phyloP scores from a whole-genome alignment of 1,284 basidiomycete genomes.

The Caloboletus inedulis region DNA sequence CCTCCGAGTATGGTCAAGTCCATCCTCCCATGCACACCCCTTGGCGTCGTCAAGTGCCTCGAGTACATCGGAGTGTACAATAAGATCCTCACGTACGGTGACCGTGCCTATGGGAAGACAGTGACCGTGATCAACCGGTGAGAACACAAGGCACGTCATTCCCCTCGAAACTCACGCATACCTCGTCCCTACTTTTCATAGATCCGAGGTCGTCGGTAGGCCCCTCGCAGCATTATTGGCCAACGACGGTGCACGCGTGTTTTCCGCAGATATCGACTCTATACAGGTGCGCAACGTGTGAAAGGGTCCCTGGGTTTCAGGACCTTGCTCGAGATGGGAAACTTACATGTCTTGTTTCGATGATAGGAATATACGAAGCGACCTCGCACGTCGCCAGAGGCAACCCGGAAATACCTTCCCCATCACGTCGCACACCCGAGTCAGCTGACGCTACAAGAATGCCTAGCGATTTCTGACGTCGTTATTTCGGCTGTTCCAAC shows the following conservation, averaged over 20 bases:
- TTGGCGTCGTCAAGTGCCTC: slow-evolving; percentile 94
- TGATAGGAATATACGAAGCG: slow-evolving; percentile 84
- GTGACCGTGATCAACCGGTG: slow-evolving; percentile 93
- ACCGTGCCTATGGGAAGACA: slow-evolving; percentile 90
- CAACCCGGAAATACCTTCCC: slow-evolving; percentile 64
- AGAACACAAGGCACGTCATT: slow-evolving; percentile 14
- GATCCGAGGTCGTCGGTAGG: slow-evolving; percentile 94
- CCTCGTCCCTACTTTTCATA: slow-evolving; percentile 30
- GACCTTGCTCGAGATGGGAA: neutral
- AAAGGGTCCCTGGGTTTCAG: neutral
- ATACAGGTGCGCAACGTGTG: slow-evolving; percentile 58
- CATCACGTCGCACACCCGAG: slow-evolving; percentile 79
- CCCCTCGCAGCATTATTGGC: slow-evolving; percentile 91
- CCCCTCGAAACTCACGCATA: slow-evolving; percentile 6
- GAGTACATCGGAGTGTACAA: slow-evolving; percentile 94
- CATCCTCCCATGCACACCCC: slow-evolving; percentile 94
- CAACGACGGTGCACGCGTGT: slow-evolving; percentile 94
- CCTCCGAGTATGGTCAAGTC: slow-evolving; percentile 87
- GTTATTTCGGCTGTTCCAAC: slow-evolving; percentile 90
- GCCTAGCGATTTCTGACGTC: slow-evolving; percentile 80
- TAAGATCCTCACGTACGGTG: slow-evolving; percentile 86
- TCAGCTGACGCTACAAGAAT: slow-evolving; percentile 68
- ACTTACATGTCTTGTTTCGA: slow-evolving; percentile 1
- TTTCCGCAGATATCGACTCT: slow-evolving; percentile 92
- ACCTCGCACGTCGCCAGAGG: slow-evolving; percentile 46